A percentile compares a stretch with the other conserved stretches of the same genome.
Evolutionary conservation across 257 asterid species (phyloP).

Genomic region (Anisodus tanguticus): DNA sequence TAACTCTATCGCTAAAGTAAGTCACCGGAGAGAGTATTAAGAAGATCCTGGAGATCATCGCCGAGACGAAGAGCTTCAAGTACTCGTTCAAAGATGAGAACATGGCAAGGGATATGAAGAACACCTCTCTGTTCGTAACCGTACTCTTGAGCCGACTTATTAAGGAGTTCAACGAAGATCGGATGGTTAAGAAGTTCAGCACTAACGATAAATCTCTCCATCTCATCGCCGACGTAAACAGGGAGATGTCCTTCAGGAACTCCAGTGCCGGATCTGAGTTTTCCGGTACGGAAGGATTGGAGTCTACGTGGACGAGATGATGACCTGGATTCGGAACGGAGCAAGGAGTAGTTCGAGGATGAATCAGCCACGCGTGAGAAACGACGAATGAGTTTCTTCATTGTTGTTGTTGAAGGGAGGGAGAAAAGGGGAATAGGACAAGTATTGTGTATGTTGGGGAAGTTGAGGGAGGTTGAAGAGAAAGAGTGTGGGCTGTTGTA

Average conservation of each 20-base stretch:
- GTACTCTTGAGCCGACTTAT: conserved; percentile 81
- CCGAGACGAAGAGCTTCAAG: conserved; percentile 72
- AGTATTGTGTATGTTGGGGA: neutral
- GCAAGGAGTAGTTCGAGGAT: conserved; percentile 60
- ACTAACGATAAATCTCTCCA: conserved; percentile 87
- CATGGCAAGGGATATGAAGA: conserved; percentile 84
- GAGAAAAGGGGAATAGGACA: neutral
- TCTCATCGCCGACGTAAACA: conserved; percentile 91
- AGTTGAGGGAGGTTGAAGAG: neutral
- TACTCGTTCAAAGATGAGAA: conserved; percentile 75
- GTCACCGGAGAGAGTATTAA: conserved; percentile 49
- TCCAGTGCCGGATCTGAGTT: conserved; percentile 34
- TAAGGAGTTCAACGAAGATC: conserved; percentile 61
- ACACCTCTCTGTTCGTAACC: conserved; percentile 87
- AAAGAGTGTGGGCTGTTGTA: conserved; percentile 1
- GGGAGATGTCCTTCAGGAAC: conserved; percentile 93
- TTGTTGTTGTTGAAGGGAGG: conserved; percentile 7
- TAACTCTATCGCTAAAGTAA: neutral
- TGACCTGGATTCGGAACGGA: conserved; percentile 49
- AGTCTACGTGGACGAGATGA: conserved; percentile 39
- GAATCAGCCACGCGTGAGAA: conserved; percentile 78
- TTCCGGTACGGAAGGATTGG: conserved; percentile 39
- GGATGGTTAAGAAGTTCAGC: conserved; percentile 86
- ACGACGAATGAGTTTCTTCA: conserved; percentile 74
- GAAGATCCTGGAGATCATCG: conserved; percentile 56